phyloP scores from a whole-genome alignment of 2,329 filamentous ascomycete species.

The Lasiodiplodia sp. region DNA sequence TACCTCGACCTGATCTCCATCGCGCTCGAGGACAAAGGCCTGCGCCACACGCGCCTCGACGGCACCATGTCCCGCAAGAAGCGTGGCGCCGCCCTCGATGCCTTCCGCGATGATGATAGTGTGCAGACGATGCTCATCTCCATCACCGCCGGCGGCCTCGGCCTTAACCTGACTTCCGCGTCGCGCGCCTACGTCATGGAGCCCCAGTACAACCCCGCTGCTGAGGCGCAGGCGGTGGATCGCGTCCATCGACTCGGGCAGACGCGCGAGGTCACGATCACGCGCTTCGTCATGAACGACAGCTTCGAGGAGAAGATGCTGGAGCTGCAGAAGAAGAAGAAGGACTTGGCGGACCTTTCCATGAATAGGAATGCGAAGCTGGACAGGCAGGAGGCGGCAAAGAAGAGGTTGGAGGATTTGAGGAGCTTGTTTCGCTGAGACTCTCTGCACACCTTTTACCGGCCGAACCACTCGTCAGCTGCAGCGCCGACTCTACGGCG shows the following conservation, averaged over 20 bases:
- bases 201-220: slow-evolving; percentile 95
- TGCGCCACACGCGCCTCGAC: slow-evolving; percentile 81
- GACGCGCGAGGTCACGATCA: slow-evolving; percentile 84
- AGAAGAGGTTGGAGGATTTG: slow-evolving; percentile 69
- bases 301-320: slow-evolving; percentile 97
- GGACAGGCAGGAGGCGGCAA: slow-evolving; percentile 68
- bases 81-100: slow-evolving; percentile 77
- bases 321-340: slow-evolving; percentile 89
- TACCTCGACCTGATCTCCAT: slow-evolving; percentile 92
- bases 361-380: slow-evolving; percentile 54
- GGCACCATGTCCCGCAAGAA: slow-evolving; percentile 82
- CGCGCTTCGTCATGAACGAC: slow-evolving; percentile 85
- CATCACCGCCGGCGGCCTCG: slow-evolving; percentile 89
- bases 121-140: slow-evolving; percentile 88
- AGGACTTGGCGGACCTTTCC: slow-evolving; percentile 84
- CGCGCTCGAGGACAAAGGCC: slow-evolving; percentile 72
- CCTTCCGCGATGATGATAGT: slow-evolving; percentile 74
- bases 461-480: too few species aligned
- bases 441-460: too few species aligned
- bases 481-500: too few species aligned
- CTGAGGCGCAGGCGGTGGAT: slow-evolving; percentile 92
- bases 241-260: slow-evolving; percentile 89
- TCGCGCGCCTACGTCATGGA: slow-evolving; percentile 97
- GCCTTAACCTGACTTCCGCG: slow-evolving; percentile 86
- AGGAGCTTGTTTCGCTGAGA: slow-evolving; percentile 61